These are phyloP conservation scores for Zygoascus bituminiphila DNA, from an alignment of 805 yeast genomes.

Conservation along the genomic window DNA sequence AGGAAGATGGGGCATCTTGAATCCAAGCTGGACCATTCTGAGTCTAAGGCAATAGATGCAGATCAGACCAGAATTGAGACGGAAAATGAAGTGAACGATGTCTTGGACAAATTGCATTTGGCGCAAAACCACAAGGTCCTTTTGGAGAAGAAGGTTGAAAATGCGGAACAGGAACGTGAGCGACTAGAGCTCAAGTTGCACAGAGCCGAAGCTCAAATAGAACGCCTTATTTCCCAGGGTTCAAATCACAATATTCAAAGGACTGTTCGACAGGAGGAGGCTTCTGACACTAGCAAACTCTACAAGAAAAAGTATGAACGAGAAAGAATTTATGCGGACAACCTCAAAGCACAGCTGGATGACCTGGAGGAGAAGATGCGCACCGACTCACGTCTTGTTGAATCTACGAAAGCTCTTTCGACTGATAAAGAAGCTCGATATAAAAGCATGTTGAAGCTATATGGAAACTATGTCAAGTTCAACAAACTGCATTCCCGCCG, in stretches of 20 bases:
- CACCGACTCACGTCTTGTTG: too few species aligned
- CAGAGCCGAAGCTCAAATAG: background rate
- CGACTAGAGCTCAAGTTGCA: background rate
- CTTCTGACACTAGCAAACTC: background rate
- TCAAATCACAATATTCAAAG: background rate
- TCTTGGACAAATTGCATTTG: background rate
- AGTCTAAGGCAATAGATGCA: background rate
- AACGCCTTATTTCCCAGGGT: background rate
- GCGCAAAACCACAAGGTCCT: background rate
- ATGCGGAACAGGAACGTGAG: background rate
- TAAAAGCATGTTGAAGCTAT: background rate
- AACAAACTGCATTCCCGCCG: constrained; percentile 3
- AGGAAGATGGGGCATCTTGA: constrained; percentile 24
- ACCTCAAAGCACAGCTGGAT: background rate
- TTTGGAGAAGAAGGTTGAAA: background rate
- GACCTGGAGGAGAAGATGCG: background rate
- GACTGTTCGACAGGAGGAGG: background rate
- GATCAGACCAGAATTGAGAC: constrained; percentile 1
- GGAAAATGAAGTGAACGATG: background rate
- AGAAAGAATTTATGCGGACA: background rate
- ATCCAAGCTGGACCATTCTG: constrained; percentile 8
- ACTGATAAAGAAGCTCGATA: background rate
- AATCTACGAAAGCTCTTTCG: background rate
- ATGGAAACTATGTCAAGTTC: background rate
- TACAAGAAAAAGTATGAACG: constrained; percentile 1